Conservation (phyloP, 2,329 filamentous ascomycete genomes). For the Talaromyces sp. region DNA sequence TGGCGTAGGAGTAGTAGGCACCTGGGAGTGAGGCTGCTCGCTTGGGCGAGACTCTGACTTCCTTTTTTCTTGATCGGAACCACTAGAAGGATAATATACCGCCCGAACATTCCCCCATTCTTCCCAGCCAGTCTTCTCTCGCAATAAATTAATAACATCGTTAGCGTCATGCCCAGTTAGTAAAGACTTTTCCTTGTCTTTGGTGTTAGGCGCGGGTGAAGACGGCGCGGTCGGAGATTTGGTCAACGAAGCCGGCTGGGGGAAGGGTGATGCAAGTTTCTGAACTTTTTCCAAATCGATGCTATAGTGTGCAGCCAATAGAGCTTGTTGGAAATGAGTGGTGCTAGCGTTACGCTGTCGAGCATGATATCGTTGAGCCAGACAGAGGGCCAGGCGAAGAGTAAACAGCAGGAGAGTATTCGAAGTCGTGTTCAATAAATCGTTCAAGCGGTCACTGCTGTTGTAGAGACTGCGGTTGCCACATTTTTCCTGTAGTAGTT, state of each 20-base stretch:
- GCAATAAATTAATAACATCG: conserved; percentile 71
- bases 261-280: conserved; percentile 75
- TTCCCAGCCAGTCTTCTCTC: conserved; percentile 55
- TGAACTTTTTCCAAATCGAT: conserved; percentile 71
- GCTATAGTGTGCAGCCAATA: conserved; percentile 78
- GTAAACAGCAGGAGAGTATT: conserved; percentile 70
- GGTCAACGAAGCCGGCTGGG: conserved; percentile 57
- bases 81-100: conserved; percentile 61
- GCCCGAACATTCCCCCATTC: conserved; percentile 77
- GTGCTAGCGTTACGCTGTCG: conserved; percentile 65
- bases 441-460: conserved; percentile 83
- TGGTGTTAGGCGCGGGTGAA: conserved; percentile 52
- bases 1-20: conserved; percentile 69
- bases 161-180: conserved; percentile 63
- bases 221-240: conserved; percentile 45
- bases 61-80: conserved; percentile 27
- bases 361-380: conserved; percentile 89
- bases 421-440: conserved; percentile 81
- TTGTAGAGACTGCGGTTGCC: conserved; percentile 94
- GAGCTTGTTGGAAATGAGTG: conserved; percentile 61
- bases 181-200: conserved; percentile 68
- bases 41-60: conserved; percentile 22
- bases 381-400: conserved; percentile 72
- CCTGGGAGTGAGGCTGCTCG: conserved; percentile 39
- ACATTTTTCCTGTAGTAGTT: conserved; percentile 85